Evolutionary conservation across 2,329 filamentous ascomycete species (phyloP), one percentile per base, ranked within the genome.

Genomic region (Aspergillus ruber): DNA sequence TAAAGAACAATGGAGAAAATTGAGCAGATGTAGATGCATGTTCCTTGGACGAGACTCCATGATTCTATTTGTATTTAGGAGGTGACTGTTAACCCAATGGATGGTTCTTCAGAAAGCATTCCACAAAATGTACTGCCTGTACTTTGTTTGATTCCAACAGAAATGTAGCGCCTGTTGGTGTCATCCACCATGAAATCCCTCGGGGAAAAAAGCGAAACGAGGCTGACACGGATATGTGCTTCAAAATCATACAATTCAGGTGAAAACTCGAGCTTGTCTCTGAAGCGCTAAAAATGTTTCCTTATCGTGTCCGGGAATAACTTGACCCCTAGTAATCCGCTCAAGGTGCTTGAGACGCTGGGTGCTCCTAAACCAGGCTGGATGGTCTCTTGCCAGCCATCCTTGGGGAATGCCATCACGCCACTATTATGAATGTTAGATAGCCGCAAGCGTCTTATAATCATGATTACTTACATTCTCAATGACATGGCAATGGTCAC

Each of bases 341-440:
- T 49, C 21, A 15, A 51, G 46, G 2, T 45, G 47, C 32, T 51
- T 51, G 3, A 51, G 29, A 3, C 50, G 50, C 23, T 51, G 50
- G 2, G 47, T 51, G n/a, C 50, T 51, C 17, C 47, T 43, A n/a
- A 51, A 51, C 50, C 50, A 51, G 10, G 50, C 44, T 7, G 50
- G 47, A 12, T 51, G 50, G 7, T 51, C 47, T 8, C 50, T 44
- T 15, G 50, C 50, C 33, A 51, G 25, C 50, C 50, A 51, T 7
- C 50, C 50, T n/a, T 51, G 50, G 1, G 50, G 50, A 13, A 51
- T 46, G 6, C 50, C 47, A 40, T 51, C 50, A 7, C 36, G 35
- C 50, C 50, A 51, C 50, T 51, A 13, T 18, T 6, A n/a, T 6
- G 2, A 5, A 15, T 35, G 17, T 49, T 33, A 49, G 44, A 12